Evolutionary conservation across 2,329 filamentous ascomycete genomes (phyloP).

Genomic region (Penicillium sp.): DNA sequence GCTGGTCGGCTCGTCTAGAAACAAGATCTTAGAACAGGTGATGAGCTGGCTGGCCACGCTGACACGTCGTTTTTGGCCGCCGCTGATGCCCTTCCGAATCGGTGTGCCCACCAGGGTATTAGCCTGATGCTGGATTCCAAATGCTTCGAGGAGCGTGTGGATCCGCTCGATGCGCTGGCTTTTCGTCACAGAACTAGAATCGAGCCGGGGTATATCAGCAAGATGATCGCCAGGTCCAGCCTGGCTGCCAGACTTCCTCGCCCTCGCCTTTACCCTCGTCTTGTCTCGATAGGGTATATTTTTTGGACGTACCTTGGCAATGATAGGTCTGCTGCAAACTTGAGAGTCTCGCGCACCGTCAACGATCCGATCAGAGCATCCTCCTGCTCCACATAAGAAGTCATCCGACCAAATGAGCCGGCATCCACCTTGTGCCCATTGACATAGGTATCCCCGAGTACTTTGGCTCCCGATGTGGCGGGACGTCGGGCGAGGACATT

Average conservation of each 20-base stretch:
- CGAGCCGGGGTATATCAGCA: background rate
- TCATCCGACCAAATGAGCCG: conserved; percentile 65
- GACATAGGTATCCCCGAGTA: conserved; percentile 60
- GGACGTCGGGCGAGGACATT: conserved; percentile 74
- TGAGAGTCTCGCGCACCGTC: conserved; percentile 77
- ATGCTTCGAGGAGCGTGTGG: conserved; percentile 68
- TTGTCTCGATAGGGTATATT: background rate
- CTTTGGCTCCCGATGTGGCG: conserved; percentile 57
- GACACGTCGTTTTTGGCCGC: conserved; percentile 80
- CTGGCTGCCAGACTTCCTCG: background rate
- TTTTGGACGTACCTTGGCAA: conserved; percentile 53
- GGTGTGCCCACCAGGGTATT: conserved; percentile 79
- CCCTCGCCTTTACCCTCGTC: background rate
- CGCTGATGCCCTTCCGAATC: conserved; percentile 80
- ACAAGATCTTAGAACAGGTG: conserved; percentile 78
- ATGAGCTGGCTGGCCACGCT: conserved; percentile 82
- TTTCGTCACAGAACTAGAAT: conserved; percentile 53
- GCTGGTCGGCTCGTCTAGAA: conserved; percentile 83
- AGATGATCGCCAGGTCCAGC: background rate
- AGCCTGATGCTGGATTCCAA: conserved; percentile 72
- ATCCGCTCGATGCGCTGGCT: conserved; percentile 66
- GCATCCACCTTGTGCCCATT: conserved; percentile 64
- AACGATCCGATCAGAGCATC: conserved; percentile 81
- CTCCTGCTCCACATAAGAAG: conserved; percentile 84
- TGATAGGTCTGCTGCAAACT: conserved; percentile 74